Conservation (phyloP, 495 filamentous ascomycete genomes). For the Podospora appendiculata region DNA sequence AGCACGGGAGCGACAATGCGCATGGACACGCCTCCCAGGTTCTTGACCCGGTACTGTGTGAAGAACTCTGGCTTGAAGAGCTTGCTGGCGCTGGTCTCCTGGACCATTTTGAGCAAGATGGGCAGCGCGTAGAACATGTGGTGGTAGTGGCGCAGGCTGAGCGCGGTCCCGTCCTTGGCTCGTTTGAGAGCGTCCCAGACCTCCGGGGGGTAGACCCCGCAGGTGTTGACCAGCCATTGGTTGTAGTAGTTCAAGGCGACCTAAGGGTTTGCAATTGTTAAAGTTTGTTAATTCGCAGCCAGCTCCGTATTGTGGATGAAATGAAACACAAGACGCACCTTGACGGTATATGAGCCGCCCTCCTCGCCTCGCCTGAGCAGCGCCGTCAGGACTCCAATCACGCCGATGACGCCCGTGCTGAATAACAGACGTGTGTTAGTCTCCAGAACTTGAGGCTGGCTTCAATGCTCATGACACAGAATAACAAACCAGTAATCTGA, state of each 20-base stretch:
- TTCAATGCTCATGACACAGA: neutral
- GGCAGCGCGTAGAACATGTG: neutral
- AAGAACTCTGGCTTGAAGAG: neutral
- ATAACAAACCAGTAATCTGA: constrained; percentile 45
- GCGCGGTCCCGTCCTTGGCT: neutral
- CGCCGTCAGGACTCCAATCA: neutral
- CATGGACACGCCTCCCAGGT: neutral
- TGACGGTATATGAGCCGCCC: neutral
- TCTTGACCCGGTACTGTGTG: neutral
- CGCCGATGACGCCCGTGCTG: neutral
- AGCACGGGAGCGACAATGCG: neutral
- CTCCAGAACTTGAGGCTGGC: neutral
- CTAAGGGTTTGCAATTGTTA: too few species aligned
- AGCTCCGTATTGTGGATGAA: too few species aligned
- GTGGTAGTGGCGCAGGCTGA: neutral
- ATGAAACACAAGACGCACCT: neutral
- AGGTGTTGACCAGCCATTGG: neutral
- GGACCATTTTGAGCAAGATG: neutral
- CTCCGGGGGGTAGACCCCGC: neutral
- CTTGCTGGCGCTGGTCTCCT: neutral
- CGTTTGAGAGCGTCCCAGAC: neutral
- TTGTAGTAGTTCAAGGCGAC: neutral
- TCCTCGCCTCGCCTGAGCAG: neutral
- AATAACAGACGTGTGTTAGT: neutral
- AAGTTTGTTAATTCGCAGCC: neutral